phyloP scores from a whole-genome alignment of 768 basidiomycete species.

The Russula brevipes region DNA sequence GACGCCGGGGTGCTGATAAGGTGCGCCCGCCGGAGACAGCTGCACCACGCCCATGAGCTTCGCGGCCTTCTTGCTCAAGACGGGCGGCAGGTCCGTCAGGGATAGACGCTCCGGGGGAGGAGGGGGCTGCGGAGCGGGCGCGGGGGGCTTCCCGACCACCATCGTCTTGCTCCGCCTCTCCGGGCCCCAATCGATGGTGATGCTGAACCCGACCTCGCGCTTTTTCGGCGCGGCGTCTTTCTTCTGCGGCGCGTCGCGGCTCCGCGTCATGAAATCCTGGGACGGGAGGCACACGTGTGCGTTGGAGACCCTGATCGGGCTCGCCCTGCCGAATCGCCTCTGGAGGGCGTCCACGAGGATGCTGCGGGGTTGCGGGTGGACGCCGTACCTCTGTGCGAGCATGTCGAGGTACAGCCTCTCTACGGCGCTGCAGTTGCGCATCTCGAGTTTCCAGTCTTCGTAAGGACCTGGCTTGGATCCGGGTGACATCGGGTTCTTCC shows the following conservation, averaged over 20 bases:
- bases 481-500: not conserved
- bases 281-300: conserved; percentile 59
- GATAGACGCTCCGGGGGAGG: conserved; percentile 26
- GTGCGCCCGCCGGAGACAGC: conserved; percentile 14
- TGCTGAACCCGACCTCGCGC: conserved; percentile 35
- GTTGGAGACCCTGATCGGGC: conserved; percentile 40
- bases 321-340: conserved; percentile 47
- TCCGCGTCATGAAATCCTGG: conserved; percentile 27
- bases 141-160: conserved; percentile 22
- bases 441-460: conserved; percentile 41
- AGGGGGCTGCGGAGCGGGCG: conserved; percentile 28
- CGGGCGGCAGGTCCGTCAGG: conserved; percentile 20
- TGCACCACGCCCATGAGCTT: conserved; percentile 34
- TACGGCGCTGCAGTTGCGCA: conserved; percentile 40
- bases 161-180: conserved; percentile 31
- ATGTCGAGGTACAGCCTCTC: conserved; percentile 58
- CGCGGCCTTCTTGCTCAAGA: conserved; percentile 36
- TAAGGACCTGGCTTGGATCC: conserved; percentile 17
- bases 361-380: conserved; percentile 49
- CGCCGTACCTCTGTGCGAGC: conserved; percentile 46
- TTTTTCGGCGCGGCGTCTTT: conserved; percentile 5
- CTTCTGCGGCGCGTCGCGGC: conserved; percentile 26
- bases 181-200: conserved; percentile 35
- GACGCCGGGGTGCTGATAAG: conserved; percentile 57
- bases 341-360: conserved; percentile 44